A percentile compares a stretch with the other conserved stretches of the same genome.
These are phyloP conservation scores for Aristolochia californica DNA, from an alignment of 164 flowering plant species.

Conservation along the genomic window DNA sequence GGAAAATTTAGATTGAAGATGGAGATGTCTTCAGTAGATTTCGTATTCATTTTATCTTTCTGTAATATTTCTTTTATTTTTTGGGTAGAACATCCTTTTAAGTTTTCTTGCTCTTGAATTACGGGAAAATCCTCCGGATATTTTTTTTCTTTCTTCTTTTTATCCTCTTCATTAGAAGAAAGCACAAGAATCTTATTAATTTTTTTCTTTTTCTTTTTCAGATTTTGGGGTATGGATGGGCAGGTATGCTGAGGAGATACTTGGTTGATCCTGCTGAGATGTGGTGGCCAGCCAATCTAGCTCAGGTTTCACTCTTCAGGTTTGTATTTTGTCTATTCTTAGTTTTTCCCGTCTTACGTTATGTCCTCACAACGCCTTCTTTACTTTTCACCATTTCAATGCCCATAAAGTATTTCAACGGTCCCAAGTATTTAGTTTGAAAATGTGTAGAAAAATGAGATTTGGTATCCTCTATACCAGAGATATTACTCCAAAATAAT, in stretches of 20 bases:
- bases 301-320: slow-evolving; percentile 93
- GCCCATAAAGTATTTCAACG: too few species aligned
- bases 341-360: too few species aligned
- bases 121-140: background rate
- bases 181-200: background rate
- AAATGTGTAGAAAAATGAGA: too few species aligned
- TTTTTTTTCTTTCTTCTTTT: background rate
- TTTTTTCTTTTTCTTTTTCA: slow-evolving; percentile 16
- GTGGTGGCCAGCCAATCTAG: slow-evolving; percentile 98
- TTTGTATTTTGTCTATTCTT: slow-evolving; percentile 5
- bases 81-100: background rate
- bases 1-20: too few species aligned
- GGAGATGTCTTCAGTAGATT: too few species aligned
- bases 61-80: too few species aligned
- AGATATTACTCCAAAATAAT: too few species aligned
- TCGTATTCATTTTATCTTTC: too few species aligned
- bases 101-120: background rate
- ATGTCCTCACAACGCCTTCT: too few species aligned
- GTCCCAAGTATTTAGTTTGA: too few species aligned
- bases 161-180: background rate
- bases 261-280: slow-evolving; percentile 81
- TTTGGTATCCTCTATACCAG: too few species aligned
- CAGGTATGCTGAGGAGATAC: slow-evolving; percentile 73
- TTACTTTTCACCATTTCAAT: too few species aligned
- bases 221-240: slow-evolving; percentile 96